A percentile compares a stretch with the other conserved stretches of the same genome.
Evolutionary conservation across 2,329 filamentous ascomycete species (phyloP).

Genomic region (Alternaria longipes): DNA sequence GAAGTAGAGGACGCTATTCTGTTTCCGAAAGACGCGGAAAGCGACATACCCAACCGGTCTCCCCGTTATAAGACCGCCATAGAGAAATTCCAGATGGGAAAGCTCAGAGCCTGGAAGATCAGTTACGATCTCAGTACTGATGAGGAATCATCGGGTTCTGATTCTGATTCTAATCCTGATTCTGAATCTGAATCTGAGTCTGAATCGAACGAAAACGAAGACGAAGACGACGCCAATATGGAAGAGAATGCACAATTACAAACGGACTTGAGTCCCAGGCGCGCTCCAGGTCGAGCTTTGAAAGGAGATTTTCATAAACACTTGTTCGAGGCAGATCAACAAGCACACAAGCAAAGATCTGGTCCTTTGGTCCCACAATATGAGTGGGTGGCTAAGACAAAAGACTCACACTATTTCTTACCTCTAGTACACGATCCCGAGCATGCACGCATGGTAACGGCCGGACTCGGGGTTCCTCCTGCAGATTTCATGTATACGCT

Average conservation of each 20-base stretch:
- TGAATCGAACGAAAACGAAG: background rate
- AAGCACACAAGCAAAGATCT: background rate
- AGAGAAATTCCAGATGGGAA: conserved; percentile 31
- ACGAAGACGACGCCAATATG: conserved; percentile 11
- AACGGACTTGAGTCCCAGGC: background rate
- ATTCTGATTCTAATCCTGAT: conserved; percentile 6
- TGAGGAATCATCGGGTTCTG: conserved; percentile 22
- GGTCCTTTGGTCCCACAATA: background rate
- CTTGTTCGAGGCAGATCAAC: background rate
- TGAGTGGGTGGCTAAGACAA: background rate
- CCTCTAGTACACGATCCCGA: conserved; percentile 22
- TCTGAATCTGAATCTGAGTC: background rate
- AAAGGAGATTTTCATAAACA: background rate
- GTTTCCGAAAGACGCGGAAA: conserved; percentile 47
- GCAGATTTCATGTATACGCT: conserved; percentile 26
- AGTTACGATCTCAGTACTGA: conserved; percentile 31
- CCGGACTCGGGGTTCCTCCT: conserved; percentile 18
- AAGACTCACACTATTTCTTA: conserved; percentile 26
- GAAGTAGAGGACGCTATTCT: conserved; percentile 54
- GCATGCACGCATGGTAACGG: conserved; percentile 17
- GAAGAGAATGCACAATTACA: conserved; percentile 14
- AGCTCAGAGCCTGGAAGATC: conserved; percentile 20
- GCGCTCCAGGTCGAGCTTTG: conserved; percentile 6
- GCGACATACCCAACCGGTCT: conserved; percentile 31
- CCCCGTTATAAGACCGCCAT: conserved; percentile 28